Base-by-base conservation (phyloP, 257 asterid species). In the Nicotiana obtusifolia region DNA sequence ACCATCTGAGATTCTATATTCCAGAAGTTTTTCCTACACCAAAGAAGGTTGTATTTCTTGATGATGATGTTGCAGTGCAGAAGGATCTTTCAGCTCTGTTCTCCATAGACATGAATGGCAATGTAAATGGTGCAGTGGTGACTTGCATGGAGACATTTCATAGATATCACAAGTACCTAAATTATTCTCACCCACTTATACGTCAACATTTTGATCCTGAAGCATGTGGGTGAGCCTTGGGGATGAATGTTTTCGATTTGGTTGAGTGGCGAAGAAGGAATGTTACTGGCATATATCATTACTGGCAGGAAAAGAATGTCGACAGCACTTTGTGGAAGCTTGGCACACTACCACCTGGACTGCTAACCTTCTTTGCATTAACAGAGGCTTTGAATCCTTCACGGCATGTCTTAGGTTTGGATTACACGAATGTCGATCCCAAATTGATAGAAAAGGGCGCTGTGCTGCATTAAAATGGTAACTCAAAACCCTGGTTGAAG, bases 141-240 rank as follows among this genome's bases (percentile, higher is more conserved):
- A 89, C 91, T 24, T 88, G 89, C 82, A 85, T 85, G 88, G 90
- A 89, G 82, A 87, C 86, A 56, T 89, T 89, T 59, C 91, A 89
- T 44, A 71, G 91, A 64, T 89, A 87, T 84, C 88, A 87, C 80
- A 89, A 87, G 85, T 87, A 89, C 66, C 82, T 89, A 66, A 89
- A 89, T 76, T 87, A 76, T 59, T 85, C 90, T 7, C 88, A 89
- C 64, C 90, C 91, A 22, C 86, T 87, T 17, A 87, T 89, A 19
- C 88, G 86, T 35, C 57, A 80, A 16, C 88, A 82, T 84, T 89
- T 89, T 84, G 91, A 89, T 81, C 90, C 90, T 37, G 90, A 89
- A 83, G 91, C 90, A n/a, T 89, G 91, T 81, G 91, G 91, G 30
- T 88, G 91, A 89, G 91, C 91, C 8, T 88, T 88, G n/a, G 89